A percentile compares a stretch with the other conserved stretches of the same genome.
Conservation (phyloP, 2,329 filamentous ascomycete species). For the Apiospora phragmitis region DNA sequence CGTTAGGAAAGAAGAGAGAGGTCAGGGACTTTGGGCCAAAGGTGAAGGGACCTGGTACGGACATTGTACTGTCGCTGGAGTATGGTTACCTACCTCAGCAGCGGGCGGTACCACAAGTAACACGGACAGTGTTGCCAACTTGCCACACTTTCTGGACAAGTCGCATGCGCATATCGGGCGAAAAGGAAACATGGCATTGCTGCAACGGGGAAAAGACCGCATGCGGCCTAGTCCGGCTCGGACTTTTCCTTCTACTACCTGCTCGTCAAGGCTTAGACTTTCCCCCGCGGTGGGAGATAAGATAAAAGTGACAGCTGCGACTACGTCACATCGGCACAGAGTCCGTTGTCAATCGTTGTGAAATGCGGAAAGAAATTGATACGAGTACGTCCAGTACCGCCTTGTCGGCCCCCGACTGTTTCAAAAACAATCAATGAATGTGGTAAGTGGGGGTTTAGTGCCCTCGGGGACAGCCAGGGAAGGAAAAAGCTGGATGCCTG, state of each 20-base stretch:
- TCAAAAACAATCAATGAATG: neutral
- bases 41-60: too few species aligned
- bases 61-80: neutral
- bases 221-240: neutral
- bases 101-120: neutral
- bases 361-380: neutral
- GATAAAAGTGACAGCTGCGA: neutral
- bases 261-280: neutral
- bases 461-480: too few species aligned
- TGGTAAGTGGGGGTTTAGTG: too few species aligned
- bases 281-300: too few species aligned
- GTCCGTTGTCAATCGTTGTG: neutral
- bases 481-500: neutral
- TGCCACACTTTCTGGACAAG: neutral
- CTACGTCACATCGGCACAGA: neutral
- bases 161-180: neutral
- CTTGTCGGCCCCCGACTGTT: neutral
- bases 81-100: neutral
- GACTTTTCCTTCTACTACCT: neutral
- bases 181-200: neutral
- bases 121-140: neutral
- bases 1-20: neutral
- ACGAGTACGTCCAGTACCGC: neutral
- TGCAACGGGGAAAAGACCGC: neutral
- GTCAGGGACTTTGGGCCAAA: neutral